These are phyloP conservation scores for Trametes meyenii DNA, from an alignment of 768 basidiomycete species.

Conservation along the genomic window DNA sequence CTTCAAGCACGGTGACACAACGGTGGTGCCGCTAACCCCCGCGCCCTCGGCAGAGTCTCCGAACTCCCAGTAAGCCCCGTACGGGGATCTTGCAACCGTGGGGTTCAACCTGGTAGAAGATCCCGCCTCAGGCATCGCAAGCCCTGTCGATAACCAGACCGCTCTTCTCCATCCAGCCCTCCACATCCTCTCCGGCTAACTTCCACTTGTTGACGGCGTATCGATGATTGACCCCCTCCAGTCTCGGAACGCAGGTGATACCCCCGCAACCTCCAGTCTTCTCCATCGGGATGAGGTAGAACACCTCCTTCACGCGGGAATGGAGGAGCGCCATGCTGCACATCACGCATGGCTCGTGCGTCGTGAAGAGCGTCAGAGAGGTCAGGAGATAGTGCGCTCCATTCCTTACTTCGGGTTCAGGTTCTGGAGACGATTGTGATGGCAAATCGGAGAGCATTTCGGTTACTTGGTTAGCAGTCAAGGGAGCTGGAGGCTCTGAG, in stretches of 20 bases:
- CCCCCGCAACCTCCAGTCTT: conserved; percentile 89
- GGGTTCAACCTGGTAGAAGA: neutral
- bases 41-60: too few species aligned
- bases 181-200: conserved; percentile 17
- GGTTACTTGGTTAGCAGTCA: conserved; percentile 5
- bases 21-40: too few species aligned
- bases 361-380: conserved; percentile 79
- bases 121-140: conserved; percentile 7
- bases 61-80: too few species aligned
- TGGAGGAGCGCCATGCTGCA: conserved; percentile 96
- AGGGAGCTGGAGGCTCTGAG: neutral
- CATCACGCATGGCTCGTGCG: conserved; percentile 98
- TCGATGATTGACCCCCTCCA: conserved; percentile 89
- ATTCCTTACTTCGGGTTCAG: conserved; percentile 39
- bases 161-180: conserved; percentile 1
- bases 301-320: conserved; percentile 88
- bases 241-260: conserved; percentile 69
- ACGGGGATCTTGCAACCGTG: neutral
- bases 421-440: conserved; percentile 17
- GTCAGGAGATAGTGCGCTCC: conserved; percentile 90
- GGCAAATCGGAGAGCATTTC: conserved; percentile 10
- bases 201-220: conserved; percentile 77
- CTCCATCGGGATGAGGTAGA: conserved; percentile 72
- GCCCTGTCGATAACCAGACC: conserved; percentile 10
- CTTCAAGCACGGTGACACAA: too few species aligned